Conservation (phyloP, 257 asterid species). For the Cinchona pubescens region DNA sequence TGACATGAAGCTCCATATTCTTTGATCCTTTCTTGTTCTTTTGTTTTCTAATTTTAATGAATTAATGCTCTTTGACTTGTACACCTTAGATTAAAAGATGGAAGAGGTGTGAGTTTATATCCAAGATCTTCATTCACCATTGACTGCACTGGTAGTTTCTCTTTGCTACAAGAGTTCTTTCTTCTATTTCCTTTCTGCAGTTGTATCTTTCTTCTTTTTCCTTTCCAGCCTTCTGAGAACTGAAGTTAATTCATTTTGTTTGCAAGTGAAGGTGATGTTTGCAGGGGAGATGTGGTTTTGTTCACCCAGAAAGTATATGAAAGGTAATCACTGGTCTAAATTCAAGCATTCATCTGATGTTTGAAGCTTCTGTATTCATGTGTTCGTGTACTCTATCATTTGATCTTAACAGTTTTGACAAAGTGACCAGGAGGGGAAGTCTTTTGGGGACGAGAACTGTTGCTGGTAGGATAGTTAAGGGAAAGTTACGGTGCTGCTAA, state of each 20-base stretch:
- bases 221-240: not conserved
- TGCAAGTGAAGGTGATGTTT: conserved; percentile 61
- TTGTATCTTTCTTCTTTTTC: conserved; percentile 7
- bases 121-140: conserved; percentile 64
- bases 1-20: not conserved
- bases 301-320: conserved; percentile 63
- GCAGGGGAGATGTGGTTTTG: conserved; percentile 76
- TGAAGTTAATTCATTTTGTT: not conserved
- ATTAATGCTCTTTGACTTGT: conserved; percentile 14
- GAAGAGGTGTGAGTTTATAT: conserved; percentile 52
- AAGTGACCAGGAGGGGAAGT: conserved; percentile 39
- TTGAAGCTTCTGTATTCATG: not conserved
- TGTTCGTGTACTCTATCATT: conserved; percentile 7
- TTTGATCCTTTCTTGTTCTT: not conserved
- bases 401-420: conserved; percentile 42
- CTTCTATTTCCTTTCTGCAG: no score
- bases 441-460: conserved; percentile 53
- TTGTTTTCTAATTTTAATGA: not conserved
- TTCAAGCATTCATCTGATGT: not conserved
- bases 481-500: conserved; percentile 78
- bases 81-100: conserved; percentile 56
- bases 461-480: conserved; percentile 66
- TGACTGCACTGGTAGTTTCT: conserved; percentile 62
- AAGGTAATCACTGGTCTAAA: conserved; percentile 28
- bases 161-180: conserved; percentile 8